A percentile compares a stretch with the other conserved stretches of the same genome.
These are phyloP conservation scores for Telfairia occidentalis DNA, from an alignment of 331 rosid species.

Conservation along the genomic window DNA sequence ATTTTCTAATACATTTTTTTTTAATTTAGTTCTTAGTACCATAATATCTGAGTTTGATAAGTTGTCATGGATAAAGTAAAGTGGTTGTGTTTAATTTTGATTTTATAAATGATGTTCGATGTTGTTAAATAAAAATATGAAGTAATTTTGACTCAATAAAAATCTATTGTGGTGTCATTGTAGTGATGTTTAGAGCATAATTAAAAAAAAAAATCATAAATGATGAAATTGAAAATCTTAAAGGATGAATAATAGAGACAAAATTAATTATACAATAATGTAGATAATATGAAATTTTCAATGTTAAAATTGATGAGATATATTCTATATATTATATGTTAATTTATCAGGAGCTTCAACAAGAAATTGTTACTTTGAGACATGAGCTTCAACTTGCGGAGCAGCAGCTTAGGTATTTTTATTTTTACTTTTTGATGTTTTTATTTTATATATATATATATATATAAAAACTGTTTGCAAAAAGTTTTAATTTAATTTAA, in stretches of 20 bases:
- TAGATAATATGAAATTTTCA: background rate
- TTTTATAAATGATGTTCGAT: too few species aligned
- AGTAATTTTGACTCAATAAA: background rate
- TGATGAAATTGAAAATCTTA: background rate
- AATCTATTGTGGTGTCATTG: background rate
- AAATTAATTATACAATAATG: background rate
- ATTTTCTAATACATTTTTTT: background rate
- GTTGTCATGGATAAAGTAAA: too few species aligned
- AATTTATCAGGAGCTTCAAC: conserved; percentile 15
- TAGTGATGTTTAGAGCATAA: background rate
- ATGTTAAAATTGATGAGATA: background rate
- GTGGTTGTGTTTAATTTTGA: background rate
- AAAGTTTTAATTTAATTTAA: background rate
- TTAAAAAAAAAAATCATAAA: too few species aligned
- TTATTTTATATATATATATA: too few species aligned
- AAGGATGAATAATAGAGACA: background rate
- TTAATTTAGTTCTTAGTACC: too few species aligned
- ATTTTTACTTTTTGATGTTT: background rate
- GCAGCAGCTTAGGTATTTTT: conserved; percentile 16
- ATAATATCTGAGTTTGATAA: background rate
- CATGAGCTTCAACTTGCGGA: conserved; percentile 20
- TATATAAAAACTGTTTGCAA: background rate
- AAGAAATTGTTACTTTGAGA: conserved; percentile 10
- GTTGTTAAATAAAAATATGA: too few species aligned
- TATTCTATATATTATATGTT: background rate